Conservation (phyloP, 495 filamentous ascomycete genomes). For the Penicillium pancosmium region DNA sequence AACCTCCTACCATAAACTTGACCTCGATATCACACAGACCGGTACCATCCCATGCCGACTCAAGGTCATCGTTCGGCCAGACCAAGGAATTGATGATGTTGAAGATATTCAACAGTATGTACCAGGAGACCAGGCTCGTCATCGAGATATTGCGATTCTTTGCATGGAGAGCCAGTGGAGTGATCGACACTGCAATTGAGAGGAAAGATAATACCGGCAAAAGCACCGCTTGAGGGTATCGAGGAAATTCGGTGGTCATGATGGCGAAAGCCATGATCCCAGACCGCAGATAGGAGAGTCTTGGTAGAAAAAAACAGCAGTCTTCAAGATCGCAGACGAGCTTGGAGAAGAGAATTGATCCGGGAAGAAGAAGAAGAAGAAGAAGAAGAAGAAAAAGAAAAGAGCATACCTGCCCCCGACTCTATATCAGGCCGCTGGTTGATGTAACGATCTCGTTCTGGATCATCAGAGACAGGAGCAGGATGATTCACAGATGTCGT, state of each 20-base stretch:
- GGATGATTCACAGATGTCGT: slow-evolving; percentile 8
- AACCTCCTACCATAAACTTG: slow-evolving; percentile 65
- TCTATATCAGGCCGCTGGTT: slow-evolving; percentile 1
- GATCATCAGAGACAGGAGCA: slow-evolving; percentile 7
- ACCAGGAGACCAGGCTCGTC: slow-evolving; percentile 64
- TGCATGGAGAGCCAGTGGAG: slow-evolving; percentile 41
- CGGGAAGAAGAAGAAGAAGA: background rate
- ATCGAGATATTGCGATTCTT: slow-evolving; percentile 50
- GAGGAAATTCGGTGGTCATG: slow-evolving; percentile 7
- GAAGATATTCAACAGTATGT: slow-evolving; percentile 65
- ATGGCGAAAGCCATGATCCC: background rate
- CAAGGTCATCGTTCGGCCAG: slow-evolving; percentile 74
- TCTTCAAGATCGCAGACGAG: background rate
- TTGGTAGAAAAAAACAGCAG: background rate
- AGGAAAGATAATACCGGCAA: slow-evolving; percentile 57
- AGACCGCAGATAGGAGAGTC: background rate
- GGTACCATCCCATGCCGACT: slow-evolving; percentile 69
- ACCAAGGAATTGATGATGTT: slow-evolving; percentile 77
- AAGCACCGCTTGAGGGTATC: slow-evolving; percentile 38
- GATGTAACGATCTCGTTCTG: background rate
- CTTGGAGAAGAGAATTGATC: background rate
- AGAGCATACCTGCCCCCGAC: background rate
- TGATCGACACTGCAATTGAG: slow-evolving; percentile 56
- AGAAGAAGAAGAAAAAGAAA: too few relatives aligned
- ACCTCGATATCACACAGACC: slow-evolving; percentile 84